These are phyloP conservation scores for Candida bentonensis DNA, from an alignment of 805 yeast species.

Conservation along the genomic window DNA sequence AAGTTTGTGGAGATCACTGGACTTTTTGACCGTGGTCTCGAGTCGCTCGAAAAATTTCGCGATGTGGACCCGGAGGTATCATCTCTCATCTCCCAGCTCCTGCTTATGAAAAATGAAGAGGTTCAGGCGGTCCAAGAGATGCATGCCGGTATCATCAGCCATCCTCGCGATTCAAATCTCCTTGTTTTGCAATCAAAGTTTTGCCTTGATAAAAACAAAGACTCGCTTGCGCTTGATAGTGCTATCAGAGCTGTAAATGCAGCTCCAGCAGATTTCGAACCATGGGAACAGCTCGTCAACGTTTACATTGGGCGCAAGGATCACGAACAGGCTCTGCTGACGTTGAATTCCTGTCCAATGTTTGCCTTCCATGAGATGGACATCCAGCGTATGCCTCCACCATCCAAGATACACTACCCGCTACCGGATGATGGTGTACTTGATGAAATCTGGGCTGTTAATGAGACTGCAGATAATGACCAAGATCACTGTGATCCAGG, in stretches of 20 bases:
- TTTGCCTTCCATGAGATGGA: constrained; percentile 35
- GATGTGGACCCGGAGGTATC: constrained; percentile 40
- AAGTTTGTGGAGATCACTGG: constrained; percentile 53
- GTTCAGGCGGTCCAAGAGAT: constrained; percentile 33
- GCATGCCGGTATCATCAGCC: constrained; percentile 25
- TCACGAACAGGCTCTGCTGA: constrained; percentile 43
- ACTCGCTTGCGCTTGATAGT: constrained; percentile 40
- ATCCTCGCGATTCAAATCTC: constrained; percentile 44
- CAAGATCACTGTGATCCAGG: constrained; percentile 31
- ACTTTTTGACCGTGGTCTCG: constrained; percentile 44
- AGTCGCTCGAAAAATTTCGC: constrained; percentile 39
- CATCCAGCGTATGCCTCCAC: constrained; percentile 28
- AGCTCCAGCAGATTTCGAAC: constrained; percentile 61
- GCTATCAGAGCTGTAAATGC: constrained; percentile 49
- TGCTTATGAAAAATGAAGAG: constrained; percentile 30
- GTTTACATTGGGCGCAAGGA: constrained; percentile 44
- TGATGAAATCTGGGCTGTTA: constrained; percentile 32
- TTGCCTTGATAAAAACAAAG: constrained; percentile 38
- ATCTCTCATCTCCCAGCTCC: constrained; percentile 29
- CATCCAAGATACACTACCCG: constrained; percentile 33
- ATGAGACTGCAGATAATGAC: constrained; percentile 18
- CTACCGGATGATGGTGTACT: constrained; percentile 41
- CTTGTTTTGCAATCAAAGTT: constrained; percentile 52
- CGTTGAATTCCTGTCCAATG: constrained; percentile 68
- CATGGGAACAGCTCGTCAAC: constrained; percentile 55